Conservation (phyloP, 2,329 filamentous ascomycete species). For the Dactylellina leptospora region DNA sequence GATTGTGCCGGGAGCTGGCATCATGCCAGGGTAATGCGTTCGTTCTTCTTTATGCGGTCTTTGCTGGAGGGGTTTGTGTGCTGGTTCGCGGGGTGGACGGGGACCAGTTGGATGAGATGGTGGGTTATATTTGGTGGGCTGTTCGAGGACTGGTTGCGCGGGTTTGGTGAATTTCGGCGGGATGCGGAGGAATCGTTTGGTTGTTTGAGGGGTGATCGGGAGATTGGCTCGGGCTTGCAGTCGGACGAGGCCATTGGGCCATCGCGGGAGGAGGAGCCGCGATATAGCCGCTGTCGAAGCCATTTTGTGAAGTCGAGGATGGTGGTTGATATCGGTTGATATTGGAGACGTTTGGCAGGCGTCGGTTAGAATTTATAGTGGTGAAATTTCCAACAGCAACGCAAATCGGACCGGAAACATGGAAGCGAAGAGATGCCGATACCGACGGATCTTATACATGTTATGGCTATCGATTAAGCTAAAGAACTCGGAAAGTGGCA, state of each 20-base stretch:
- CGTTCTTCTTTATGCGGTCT: constrained; percentile 74
- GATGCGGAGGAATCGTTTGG: constrained; percentile 43
- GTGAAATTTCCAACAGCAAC: constrained; percentile 46
- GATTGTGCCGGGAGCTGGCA: constrained; percentile 82
- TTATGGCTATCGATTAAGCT: background rate
- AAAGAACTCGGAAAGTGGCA: background rate
- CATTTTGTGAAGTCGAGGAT: constrained; percentile 23
- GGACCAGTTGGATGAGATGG: constrained; percentile 78
- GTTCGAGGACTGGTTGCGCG: constrained; percentile 68
- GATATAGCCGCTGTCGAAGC: constrained; percentile 30
- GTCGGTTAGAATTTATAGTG: constrained; percentile 34
- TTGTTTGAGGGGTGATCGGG: constrained; percentile 4
- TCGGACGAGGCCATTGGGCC: constrained; percentile 42
- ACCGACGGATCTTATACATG: background rate
- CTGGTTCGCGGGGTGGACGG: constrained; percentile 68
- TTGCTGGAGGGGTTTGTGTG: constrained; percentile 62
- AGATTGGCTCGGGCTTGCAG: constrained; percentile 16
- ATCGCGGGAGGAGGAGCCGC: constrained; percentile 43
- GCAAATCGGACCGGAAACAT: constrained; percentile 15
- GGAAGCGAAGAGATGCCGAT: background rate
- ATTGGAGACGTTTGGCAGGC: constrained; percentile 29
- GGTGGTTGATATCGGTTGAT: constrained; percentile 2
- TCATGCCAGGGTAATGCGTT: constrained; percentile 83
- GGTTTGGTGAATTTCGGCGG: constrained; percentile 52
- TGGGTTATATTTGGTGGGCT: constrained; percentile 87